Conservation (phyloP, 305 asterid species). For the Solanum chacoense region DNA sequence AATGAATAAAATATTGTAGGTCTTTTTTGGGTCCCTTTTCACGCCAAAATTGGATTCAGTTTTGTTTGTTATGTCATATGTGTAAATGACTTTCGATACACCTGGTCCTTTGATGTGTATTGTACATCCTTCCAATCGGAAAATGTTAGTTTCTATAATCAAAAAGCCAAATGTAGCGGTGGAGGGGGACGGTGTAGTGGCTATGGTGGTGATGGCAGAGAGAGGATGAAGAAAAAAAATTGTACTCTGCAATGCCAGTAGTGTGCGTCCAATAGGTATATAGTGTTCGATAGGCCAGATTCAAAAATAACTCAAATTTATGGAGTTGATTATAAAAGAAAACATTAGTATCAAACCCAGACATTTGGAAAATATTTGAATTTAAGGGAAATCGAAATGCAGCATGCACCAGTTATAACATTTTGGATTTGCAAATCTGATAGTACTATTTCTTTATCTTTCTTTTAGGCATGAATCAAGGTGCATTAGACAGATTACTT, state of each 20-base stretch:
- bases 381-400: not conserved
- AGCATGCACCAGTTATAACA: not conserved
- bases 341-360: not conserved
- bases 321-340: not conserved
- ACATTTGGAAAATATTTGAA: not conserved
- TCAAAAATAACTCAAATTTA: not conserved
- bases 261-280: not conserved
- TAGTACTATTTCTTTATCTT: not conserved
- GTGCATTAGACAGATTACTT: not conserved
- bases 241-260: not conserved
- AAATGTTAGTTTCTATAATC: not conserved
- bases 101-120: no score
- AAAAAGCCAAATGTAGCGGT: not conserved
- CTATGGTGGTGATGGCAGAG: not conserved
- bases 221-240: not conserved
- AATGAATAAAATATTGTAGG: not conserved
- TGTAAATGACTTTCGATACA: not conserved
- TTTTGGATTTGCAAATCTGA: not conserved
- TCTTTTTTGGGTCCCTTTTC: not conserved
- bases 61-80: not conserved
- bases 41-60: not conserved
- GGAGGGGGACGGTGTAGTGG: not conserved
- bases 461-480: constrained; percentile 3
- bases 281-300: not conserved
- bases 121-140: not conserved